Percentiles rank a stretch among this genome's conserved stretches.
phyloP scores from a whole-genome alignment of 306 rosid genomes.

The Gillenia trifoliata region DNA sequence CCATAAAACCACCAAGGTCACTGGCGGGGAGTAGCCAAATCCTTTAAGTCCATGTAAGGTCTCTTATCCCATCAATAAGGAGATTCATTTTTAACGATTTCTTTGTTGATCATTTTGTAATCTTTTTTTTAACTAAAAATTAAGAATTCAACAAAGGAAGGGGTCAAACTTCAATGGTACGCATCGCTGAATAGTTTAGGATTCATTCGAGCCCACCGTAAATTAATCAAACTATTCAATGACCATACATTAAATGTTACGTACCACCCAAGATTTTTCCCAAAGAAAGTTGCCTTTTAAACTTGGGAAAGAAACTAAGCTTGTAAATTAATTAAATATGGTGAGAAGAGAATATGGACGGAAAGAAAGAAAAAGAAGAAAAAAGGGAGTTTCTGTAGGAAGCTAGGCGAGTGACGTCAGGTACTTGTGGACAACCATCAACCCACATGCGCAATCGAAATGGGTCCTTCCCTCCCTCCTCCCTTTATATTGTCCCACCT shows the following conservation, averaged over 20 bases:
- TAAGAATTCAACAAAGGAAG: neutral
- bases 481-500: conserved; percentile 41
- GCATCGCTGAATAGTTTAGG: too few species aligned
- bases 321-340: neutral
- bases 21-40: too few species aligned
- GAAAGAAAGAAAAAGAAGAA: conserved; percentile 5
- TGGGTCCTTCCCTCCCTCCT: conserved; percentile 52
- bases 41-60: too few species aligned
- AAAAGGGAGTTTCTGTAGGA: conserved; percentile 5
- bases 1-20: too few species aligned
- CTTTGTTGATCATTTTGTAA: neutral
- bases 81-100: too few species aligned
- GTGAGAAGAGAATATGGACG: conserved; percentile 6
- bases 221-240: too few species aligned
- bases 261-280: too few species aligned
- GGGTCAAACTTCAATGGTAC: too few species aligned
- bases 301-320: neutral
- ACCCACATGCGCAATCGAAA: conserved; percentile 89
- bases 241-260: too few species aligned
- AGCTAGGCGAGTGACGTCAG: conserved; percentile 55
- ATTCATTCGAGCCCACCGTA: too few species aligned
- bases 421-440: conserved; percentile 60
- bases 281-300: neutral
- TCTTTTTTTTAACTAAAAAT: neutral
- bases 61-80: too few species aligned